A percentile compares a stretch with the other conserved stretches of the same genome.
These are phyloP conservation scores for Rosa chinensis DNA, from an alignment of 306 rosid species.

Conservation along the genomic window DNA sequence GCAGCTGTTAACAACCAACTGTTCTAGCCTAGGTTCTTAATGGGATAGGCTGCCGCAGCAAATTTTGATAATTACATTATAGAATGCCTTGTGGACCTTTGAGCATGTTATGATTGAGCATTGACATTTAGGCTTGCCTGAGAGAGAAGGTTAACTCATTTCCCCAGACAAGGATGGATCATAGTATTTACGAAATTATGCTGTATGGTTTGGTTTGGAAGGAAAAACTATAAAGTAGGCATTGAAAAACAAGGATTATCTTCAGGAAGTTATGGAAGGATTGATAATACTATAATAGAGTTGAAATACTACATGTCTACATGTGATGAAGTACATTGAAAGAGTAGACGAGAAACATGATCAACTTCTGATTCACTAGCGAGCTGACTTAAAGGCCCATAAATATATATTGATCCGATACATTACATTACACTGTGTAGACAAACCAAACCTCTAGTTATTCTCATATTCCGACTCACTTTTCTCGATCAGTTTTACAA, in stretches of 20 bases:
- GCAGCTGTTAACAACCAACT: slow-evolving; percentile 8
- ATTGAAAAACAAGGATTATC: neutral
- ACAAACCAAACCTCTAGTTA: slow-evolving; percentile 8
- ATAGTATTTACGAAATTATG: neutral
- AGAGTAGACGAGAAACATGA: neutral
- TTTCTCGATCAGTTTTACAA: slow-evolving; percentile 64
- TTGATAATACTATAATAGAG: neutral
- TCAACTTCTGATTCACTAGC: too few species aligned
- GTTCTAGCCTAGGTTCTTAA: neutral
- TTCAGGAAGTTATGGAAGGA: neutral
- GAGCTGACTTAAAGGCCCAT: neutral
- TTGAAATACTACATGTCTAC: neutral
- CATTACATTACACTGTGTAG: neutral
- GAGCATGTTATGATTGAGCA: neutral
- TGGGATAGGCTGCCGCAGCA: neutral
- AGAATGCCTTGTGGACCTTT: neutral
- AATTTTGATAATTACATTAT: neutral
- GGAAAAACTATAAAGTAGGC: neutral
- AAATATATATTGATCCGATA: neutral
- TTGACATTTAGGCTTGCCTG: neutral
- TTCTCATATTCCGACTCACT: slow-evolving; percentile 39
- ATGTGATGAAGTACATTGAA: neutral
- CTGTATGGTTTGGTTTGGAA: neutral
- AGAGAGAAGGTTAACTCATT: neutral
- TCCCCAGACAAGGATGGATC: neutral